phyloP scores from a whole-genome alignment of 1,284 basidiomycete genomes.

The Dichomitus squalens region DNA sequence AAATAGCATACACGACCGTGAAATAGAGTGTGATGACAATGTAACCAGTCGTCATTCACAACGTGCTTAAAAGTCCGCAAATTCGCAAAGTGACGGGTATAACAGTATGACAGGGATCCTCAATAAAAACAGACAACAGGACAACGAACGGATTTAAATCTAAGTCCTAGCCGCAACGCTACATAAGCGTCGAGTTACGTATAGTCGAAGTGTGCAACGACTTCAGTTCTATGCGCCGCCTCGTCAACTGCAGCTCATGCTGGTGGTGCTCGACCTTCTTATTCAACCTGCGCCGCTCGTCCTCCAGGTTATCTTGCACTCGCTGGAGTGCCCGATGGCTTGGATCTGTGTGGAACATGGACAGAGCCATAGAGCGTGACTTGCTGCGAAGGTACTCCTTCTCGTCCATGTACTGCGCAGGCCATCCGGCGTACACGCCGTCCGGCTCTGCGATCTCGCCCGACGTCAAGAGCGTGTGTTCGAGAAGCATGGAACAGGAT shows the following conservation, averaged over 20 bases:
- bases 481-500: conserved; percentile 47
- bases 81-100: too few relatives aligned
- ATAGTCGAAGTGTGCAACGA: conserved; percentile 10
- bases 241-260: conserved; percentile 17
- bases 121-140: too few relatives aligned
- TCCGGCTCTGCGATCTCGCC: conserved; percentile 48
- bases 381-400: conserved; percentile 11
- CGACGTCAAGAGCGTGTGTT: conserved; percentile 49
- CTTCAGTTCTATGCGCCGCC: conserved; percentile 17
- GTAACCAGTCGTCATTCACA: too few relatives aligned
- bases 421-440: conserved; percentile 46
- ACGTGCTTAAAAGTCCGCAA: too few relatives aligned
- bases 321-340: conserved; percentile 19
- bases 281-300: conserved; percentile 16
- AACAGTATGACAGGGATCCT: too few relatives aligned
- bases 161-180: too few relatives aligned
- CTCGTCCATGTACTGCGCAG: conserved; percentile 32
- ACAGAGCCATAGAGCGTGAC: conserved; percentile 11
- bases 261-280: conserved; percentile 15
- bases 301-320: conserved; percentile 14
- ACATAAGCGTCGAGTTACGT: conserved; percentile 9
- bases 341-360: conserved; percentile 8
- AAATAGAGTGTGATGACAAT: too few relatives aligned
- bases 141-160: too few relatives aligned
- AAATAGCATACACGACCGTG: too few relatives aligned